Base-by-base conservation (phyloP, 192 early-diverging fungal genomes). In the Spinellus fusiger region DNA sequence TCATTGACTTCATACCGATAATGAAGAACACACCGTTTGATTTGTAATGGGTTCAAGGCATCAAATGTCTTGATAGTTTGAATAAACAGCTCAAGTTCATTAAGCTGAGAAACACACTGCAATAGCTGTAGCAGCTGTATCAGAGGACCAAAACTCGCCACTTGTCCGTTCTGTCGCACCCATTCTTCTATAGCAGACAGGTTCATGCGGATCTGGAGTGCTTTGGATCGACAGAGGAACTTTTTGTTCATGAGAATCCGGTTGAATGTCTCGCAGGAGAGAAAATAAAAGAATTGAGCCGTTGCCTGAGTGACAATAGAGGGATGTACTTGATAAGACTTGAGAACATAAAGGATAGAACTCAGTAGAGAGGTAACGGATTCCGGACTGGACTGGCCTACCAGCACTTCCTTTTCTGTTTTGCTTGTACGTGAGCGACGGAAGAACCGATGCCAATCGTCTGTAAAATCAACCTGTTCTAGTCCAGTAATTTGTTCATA, bases 1-100 rank as follows among this genome's bases (percentile, higher is more conserved):
- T 98, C 95, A 27, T 85, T 87, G 12, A 92, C 89, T 64, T 98
- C 95, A 69, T 94, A 98, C 16, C 86, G 78, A 68, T 98, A 98
- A 38, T 80, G 74, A 25, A 80, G 77, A 46, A 94, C 83, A 10
- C 80, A 83, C 3, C 86, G 77, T 49, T 85, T 83, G 28, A 92
- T 78, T 63, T 94, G 92, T 28, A 83, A 66, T 12, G 84, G 74
- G 65, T 90, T 90, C 29, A 92, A 79, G 16, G 77, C 52, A 50
- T 85, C 79, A 60, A 88, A 78, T 59, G 80, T 80, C 60, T 80
- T 77, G 8, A 81, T 84, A 10, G 85, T 88, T 56, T 90, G 84
- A 33, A 93, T 80, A 73, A 87, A 92, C 37, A 84, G 83, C 8
- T 71, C 66, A 28, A 98, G 80, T 49, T 88, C 86, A 1, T 79